Evolutionary conservation across 495 filamentous ascomycete genomes (phyloP), one percentile per base, ranked within the genome.

Genomic region (Cladorrhinum samala): DNA sequence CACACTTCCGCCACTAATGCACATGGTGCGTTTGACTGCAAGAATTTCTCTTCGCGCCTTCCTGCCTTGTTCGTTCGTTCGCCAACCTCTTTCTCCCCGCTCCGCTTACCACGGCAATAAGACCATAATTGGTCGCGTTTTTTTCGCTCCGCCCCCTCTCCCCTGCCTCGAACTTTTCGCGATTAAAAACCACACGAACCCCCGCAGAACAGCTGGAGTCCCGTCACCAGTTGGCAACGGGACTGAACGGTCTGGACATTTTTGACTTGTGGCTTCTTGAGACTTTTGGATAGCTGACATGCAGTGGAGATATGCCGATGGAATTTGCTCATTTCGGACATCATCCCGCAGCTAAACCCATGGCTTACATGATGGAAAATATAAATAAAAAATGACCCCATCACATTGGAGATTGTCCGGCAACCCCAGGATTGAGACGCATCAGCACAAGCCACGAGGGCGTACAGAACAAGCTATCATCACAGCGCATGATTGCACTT

Each of bases 51-150:
- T 33, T 33, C n/a, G n/a, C n/a, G n/a, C n/a, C n/a, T n/a, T n/a
- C n/a, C n/a, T n/a, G n/a, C 11, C 27, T 33, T 11, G 11, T 11
- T 33, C 27, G 27, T 37, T 33, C 18, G 37, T 8, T 30, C 30
- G 23, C 19, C 49, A 42, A n/a, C 44, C 44, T 46, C 38, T 25
- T 16, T 24, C 16, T 14, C 45, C 24, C 21, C 45, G 45, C 45
- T 47, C 24, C 45, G 30, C 21, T 21, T 17, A 47, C 16, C 16
- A 24, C 30, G 11, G 39, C 39, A 41, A 33, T 2, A 8, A 49
- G 24, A 27, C 16, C 5, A 20, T 20, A 24, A 24, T 11, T 21
- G 20, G 49, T n/a, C 49, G 49, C 49, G 49, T 43, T 52, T 52
- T 52, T 52, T 52, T 38, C 19, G 9, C 7, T 23, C 42, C 14